Base-by-base conservation (phyloP, 2,329 filamentous ascomycete species). In the Aureobasidium namibiae region DNA sequence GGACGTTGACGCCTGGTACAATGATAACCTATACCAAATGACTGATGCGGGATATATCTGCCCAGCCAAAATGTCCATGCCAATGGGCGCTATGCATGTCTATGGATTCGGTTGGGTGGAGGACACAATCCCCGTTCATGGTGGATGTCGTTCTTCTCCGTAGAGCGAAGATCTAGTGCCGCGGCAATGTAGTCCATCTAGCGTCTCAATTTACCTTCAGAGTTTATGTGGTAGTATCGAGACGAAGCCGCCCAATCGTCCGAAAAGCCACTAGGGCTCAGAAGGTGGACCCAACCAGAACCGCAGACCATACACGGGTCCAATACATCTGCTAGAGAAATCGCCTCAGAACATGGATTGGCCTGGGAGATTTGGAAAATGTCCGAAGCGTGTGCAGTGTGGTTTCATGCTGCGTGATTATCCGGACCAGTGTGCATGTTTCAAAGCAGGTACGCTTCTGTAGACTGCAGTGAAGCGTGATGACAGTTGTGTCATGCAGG, bases 361-460 rank as follows among this genome's bases (percentile, higher is more conserved):
- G 4, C 29, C 6, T 36, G 46, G 21, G 46, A 16, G 21, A 26
- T 14, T 36, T n/a, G n/a, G 13, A 36, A 52, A 52, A 52, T 41
- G 49, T 52, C 49, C 49, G 49, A 52, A 39, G 23, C 49, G 34
- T 52, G 4, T 29, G 14, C 23, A 36, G 11, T 24, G 21, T 39
- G 7, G 34, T 13, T 29, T n/a, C 14, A 36, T n/a, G 34, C 33
- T 39, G 49, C 33, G 23, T 13, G 23, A 29, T 38, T 29, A 16
- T 13, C 24, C 49, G 31, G 29, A 11, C 31, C 9, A n/a, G 29
- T 52, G 13, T 52, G 34, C 49, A 39, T 50, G 23, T 39, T 14
- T 45, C 42, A 45, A 16, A 16, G 42, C 49, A 52, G 49, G 49
- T 39, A 52, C 49, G 24, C 42, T 45, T 48, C n/a, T n/a, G n/a